These are phyloP conservation scores for Xerocomellus amylosporus DNA, from an alignment of 768 basidiomycete genomes.

Conservation along the genomic window DNA sequence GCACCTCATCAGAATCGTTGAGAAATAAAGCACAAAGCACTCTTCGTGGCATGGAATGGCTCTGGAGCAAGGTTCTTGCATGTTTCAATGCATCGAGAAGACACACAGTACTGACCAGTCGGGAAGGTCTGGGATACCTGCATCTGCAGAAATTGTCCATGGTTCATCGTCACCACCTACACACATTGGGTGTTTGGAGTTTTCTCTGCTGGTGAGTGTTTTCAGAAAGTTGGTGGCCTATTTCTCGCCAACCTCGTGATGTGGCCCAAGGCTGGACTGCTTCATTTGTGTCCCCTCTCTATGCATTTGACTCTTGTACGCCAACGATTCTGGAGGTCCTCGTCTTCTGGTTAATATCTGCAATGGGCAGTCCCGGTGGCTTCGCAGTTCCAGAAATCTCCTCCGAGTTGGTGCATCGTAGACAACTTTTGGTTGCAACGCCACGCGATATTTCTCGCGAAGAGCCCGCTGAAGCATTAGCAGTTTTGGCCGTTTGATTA, in stretches of 20 bases:
- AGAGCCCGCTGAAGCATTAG: slow-evolving; percentile 20
- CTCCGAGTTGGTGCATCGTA: slow-evolving; percentile 16
- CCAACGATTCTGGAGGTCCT: slow-evolving; percentile 54
- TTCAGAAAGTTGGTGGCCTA: background rate
- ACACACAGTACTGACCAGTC: slow-evolving; percentile 4
- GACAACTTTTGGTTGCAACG: slow-evolving; percentile 27
- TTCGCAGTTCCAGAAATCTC: slow-evolving; percentile 29
- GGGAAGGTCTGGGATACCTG: slow-evolving; percentile 42
- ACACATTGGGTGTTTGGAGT: slow-evolving; percentile 43
- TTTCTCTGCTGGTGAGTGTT: slow-evolving; percentile 37
- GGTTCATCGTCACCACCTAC: slow-evolving; percentile 45
- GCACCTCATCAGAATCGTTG: slow-evolving; percentile 3
- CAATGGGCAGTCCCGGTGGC: slow-evolving; percentile 40
- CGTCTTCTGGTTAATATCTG: slow-evolving; percentile 55
- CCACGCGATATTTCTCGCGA: slow-evolving; percentile 25
- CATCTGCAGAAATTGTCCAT: slow-evolving; percentile 31
- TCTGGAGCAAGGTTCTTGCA: slow-evolving; percentile 52
- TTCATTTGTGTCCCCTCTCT: slow-evolving; percentile 50
- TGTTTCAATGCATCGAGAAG: background rate
- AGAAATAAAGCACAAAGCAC: background rate
- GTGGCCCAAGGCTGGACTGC: slow-evolving; percentile 46
- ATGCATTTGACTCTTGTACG: slow-evolving; percentile 35
- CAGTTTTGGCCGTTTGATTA: slow-evolving; percentile 14
- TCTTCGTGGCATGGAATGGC: slow-evolving; percentile 41
- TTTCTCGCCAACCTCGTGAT: background rate